Evolutionary conservation across 2,329 filamentous ascomycete genomes (phyloP).

Genomic region (Amauroascus verrucosus): DNA sequence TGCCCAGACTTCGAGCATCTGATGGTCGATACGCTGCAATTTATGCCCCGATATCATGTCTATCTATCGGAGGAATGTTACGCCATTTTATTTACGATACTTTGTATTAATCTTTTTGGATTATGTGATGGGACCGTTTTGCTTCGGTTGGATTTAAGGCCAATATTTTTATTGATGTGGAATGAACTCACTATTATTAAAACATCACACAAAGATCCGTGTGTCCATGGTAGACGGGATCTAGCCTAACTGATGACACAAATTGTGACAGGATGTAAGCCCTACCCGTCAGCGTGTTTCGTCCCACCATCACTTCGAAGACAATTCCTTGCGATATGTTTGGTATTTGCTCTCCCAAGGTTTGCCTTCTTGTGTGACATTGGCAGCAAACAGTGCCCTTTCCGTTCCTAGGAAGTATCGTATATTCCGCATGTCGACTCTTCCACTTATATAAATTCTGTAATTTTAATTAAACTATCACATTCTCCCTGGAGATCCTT

Average conservation of each 20-base stretch:
- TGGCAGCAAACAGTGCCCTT: constrained; percentile 5
- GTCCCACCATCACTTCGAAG: background rate
- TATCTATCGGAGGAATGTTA: constrained; percentile 1
- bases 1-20: background rate
- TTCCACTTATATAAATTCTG: constrained; percentile 5
- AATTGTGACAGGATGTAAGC: background rate
- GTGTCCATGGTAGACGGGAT: background rate
- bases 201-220: background rate
- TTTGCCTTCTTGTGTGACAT: constrained; percentile 4
- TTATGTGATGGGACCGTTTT: constrained; percentile 2
- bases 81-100: constrained; percentile 7
- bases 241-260: background rate
- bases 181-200: background rate
- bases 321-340: background rate
- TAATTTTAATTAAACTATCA: background rate
- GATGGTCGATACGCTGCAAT: background rate
- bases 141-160: background rate
- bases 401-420: background rate
- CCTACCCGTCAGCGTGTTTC: background rate
- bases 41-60: constrained; percentile 2
- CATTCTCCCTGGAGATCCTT: background rate
- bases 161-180: background rate
- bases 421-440: background rate
- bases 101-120: constrained; percentile 10
- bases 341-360: constrained; percentile 1